Percentiles rank a stretch among this genome's conserved stretches.
These are phyloP conservation scores for Cryptosporidium felis DNA, from an alignment of 169 alveolate genomes.

Conservation along the genomic window DNA sequence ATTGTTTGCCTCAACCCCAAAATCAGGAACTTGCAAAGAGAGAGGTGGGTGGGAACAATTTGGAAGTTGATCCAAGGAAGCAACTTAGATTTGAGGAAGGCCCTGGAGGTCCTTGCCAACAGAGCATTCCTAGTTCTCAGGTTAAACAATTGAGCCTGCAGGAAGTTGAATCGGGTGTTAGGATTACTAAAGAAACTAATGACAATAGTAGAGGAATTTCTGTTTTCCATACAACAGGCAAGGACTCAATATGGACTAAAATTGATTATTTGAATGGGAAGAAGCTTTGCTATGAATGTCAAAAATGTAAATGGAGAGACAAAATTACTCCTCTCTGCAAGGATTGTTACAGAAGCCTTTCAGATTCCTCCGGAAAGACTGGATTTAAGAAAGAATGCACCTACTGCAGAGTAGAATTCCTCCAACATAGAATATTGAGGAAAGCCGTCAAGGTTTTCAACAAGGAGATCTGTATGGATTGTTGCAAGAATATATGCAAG, in stretches of 20 bases:
- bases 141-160: background rate
- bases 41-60: background rate
- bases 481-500: slow-evolving; percentile 54
- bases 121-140: background rate
- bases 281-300: slow-evolving; percentile 61
- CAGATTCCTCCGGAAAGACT: background rate
- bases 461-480: slow-evolving; percentile 58
- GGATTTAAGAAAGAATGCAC: slow-evolving; percentile 39
- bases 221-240: slow-evolving; percentile 24
- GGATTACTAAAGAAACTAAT: background rate
- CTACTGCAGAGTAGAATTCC: slow-evolving; percentile 53
- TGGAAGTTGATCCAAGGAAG: background rate
- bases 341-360: slow-evolving; percentile 22
- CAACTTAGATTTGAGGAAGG: background rate
- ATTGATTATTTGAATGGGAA: slow-evolving; percentile 16
- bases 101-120: background rate
- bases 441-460: slow-evolving; percentile 47
- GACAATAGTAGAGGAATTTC: slow-evolving; percentile 2
- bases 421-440: slow-evolving; percentile 57
- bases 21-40: background rate
- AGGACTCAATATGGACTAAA: slow-evolving; percentile 51
- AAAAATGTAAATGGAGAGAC: slow-evolving; percentile 59
- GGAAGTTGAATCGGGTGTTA: slow-evolving; percentile 48
- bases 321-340: slow-evolving; percentile 58
- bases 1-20: background rate